Percentiles rank a stretch among this genome's conserved stretches.
These are phyloP conservation scores for Paraphoma chrysanthemicola DNA, from an alignment of 2,329 filamentous ascomycete species.

Conservation along the genomic window DNA sequence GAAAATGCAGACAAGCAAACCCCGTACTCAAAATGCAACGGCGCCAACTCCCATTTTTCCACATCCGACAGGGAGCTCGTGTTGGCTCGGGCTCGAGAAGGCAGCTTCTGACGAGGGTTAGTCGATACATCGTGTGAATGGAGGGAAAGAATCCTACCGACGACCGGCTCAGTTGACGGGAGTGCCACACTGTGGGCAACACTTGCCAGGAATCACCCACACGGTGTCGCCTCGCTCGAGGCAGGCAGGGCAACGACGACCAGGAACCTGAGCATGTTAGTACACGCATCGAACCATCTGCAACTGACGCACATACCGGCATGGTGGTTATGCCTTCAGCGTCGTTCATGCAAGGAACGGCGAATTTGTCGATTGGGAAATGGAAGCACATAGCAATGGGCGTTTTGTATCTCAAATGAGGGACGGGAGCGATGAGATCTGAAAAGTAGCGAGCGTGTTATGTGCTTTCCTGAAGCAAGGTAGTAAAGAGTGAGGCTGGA, in stretches of 20 bases:
- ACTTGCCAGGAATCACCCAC: constrained; percentile 51
- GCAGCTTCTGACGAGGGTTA: neutral
- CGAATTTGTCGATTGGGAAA: constrained; percentile 29
- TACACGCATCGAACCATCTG: neutral
- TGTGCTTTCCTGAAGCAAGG: neutral
- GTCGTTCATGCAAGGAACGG: constrained; percentile 37
- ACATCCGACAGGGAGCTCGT: constrained; percentile 11
- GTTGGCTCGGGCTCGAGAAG: constrained; percentile 11
- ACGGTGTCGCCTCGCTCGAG: constrained; percentile 49
- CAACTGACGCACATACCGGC: constrained; percentile 33
- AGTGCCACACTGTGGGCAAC: constrained; percentile 48
- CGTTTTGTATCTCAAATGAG: neutral
- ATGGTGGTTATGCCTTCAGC: constrained; percentile 41
- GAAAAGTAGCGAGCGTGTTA: neutral
- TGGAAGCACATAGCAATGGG: constrained; percentile 34
- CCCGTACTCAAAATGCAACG: constrained; percentile 22
- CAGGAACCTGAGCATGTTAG: constrained; percentile 42
- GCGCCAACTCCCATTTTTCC: constrained; percentile 8
- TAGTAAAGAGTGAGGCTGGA: neutral
- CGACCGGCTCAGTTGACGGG: constrained; percentile 41
- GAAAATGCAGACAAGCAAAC: constrained; percentile 28
- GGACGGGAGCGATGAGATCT: neutral
- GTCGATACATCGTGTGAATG: constrained; percentile 5
- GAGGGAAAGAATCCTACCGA: constrained; percentile 4
- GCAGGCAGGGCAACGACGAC: constrained; percentile 48